Percentiles rank a stretch among this genome's conserved stretches.
phyloP scores from a whole-genome alignment of 2,329 filamentous ascomycete genomes.

The Fonsecaea monophora region DNA sequence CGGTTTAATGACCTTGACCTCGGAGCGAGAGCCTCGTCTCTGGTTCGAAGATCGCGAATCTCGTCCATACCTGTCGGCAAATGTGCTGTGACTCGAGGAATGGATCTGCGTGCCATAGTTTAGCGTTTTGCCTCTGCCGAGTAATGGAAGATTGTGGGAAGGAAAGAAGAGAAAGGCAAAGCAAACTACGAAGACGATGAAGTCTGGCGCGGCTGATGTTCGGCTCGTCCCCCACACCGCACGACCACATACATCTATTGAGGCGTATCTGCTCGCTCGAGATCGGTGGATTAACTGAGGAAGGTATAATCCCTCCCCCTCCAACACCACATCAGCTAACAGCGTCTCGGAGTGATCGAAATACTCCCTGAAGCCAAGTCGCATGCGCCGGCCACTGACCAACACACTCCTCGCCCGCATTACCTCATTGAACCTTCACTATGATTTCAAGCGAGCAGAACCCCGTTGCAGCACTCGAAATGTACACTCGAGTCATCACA shows the following conservation, averaged over 20 bases:
- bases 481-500: too few species aligned
- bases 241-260: background rate
- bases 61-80: too few species aligned
- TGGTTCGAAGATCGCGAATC: background rate
- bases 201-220: background rate
- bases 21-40: background rate
- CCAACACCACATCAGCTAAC: background rate
- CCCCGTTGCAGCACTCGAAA: too few species aligned
- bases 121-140: too few species aligned
- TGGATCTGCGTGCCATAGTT: too few species aligned
- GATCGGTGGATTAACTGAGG: background rate
- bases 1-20: background rate
- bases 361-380: too few species aligned
- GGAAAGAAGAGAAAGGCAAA: background rate
- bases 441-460: slow-evolving; percentile 45
- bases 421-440: slow-evolving; percentile 49
- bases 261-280: background rate
- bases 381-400: background rate
- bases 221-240: too few species aligned
- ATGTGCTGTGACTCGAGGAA: too few species aligned
- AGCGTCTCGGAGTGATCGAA: background rate
- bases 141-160: background rate
- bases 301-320: too few species aligned
- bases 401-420: slow-evolving; percentile 32
- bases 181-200: background rate